phyloP scores from a whole-genome alignment of 352 stramenopile genomes.

The Globisporangium cylindrosporum region DNA sequence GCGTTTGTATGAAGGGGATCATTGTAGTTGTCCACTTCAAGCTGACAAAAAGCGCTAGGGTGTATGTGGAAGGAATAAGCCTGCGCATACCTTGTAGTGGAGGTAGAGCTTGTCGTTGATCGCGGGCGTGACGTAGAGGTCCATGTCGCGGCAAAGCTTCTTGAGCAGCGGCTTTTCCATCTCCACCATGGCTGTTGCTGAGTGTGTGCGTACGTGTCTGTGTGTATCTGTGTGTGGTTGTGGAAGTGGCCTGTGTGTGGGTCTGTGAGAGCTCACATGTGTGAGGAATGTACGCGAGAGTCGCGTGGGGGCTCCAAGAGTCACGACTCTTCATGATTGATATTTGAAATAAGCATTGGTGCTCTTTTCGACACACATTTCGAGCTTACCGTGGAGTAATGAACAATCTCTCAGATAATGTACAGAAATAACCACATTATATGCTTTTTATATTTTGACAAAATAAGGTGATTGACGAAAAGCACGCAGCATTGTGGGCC shows the following conservation, averaged over 20 bases:
- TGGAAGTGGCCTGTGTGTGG: not conserved
- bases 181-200: conserved; percentile 55
- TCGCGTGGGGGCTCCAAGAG: not conserved
- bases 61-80: not conserved
- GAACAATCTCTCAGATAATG: too few relatives aligned
- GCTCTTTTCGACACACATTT: too few relatives aligned
- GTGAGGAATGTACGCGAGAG: not conserved
- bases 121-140: conserved; percentile 89
- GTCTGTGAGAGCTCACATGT: not conserved
- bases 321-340: not conserved
- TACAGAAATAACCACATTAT: too few relatives aligned
- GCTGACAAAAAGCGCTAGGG: not conserved
- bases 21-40: too few relatives aligned
- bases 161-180: conserved; percentile 88
- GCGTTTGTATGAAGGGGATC: not conserved
- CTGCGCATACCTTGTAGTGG: conserved; percentile 86
- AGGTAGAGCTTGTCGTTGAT: conserved; percentile 97
- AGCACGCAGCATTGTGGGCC: too few relatives aligned
- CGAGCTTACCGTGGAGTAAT: too few relatives aligned
- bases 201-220: not conserved
- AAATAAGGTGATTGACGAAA: too few relatives aligned
- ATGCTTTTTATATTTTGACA: too few relatives aligned
- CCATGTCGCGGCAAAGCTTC: conserved; percentile 88
- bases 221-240: not conserved
- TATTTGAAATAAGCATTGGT: too few relatives aligned